Percentiles rank a stretch among this genome's conserved stretches.
phyloP scores from a whole-genome alignment of 495 filamentous ascomycete genomes.

The Chaetomium cochliodes region DNA sequence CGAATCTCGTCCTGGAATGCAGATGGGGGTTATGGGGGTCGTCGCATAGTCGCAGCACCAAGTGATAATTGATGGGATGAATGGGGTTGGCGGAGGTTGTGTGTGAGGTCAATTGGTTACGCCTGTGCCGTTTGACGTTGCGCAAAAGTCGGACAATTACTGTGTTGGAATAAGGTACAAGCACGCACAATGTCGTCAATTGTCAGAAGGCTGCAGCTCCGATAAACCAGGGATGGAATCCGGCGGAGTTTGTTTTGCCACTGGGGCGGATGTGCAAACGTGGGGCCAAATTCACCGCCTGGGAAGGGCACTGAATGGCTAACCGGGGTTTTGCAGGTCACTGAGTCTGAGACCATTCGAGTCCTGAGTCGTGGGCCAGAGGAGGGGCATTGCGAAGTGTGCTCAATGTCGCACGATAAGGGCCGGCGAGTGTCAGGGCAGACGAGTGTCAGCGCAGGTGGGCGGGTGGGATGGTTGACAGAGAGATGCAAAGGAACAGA shows the following conservation, averaged over 20 bases:
- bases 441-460: too few species aligned
- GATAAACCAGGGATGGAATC: not conserved
- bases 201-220: not conserved
- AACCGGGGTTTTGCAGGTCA: not conserved
- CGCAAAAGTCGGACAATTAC: not conserved
- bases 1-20: constrained; percentile 9
- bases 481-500: not conserved
- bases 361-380: not conserved
- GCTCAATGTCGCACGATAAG: not conserved
- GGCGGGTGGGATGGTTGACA: too few species aligned
- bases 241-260: not conserved
- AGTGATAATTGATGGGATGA: not conserved
- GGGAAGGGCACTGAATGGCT: too few species aligned
- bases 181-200: too few species aligned
- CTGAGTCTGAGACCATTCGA: not conserved
- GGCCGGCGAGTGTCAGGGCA: not conserved
- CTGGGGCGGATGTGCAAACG: constrained; percentile 3
- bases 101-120: not conserved
- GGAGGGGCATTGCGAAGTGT: constrained; percentile 8
- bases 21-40: constrained; percentile 4
- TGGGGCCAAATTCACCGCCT: constrained; percentile 11
- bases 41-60: constrained; percentile 25
- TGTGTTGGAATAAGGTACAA: not conserved
- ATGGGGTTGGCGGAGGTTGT: not conserved
- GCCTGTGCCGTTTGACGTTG: too few species aligned